Base-by-base conservation (phyloP, 768 basidiomycete species). In the Gloeopeniophorella convolvens region DNA sequence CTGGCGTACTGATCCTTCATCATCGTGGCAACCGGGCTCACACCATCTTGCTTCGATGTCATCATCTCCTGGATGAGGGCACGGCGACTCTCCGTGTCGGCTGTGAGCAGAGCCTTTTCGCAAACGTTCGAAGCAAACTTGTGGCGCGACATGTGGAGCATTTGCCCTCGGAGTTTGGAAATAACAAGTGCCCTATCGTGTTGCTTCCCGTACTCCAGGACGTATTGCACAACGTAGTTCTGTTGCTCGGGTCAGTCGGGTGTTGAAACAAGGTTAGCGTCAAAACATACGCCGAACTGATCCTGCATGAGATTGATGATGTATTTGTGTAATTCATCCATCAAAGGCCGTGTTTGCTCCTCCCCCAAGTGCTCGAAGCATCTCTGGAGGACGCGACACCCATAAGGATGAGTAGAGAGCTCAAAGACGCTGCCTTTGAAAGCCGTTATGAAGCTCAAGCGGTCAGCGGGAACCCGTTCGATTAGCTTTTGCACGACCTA, bases 121-220 rank as follows among this genome's bases (percentile, higher is more conserved):
- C 86, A 88, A 16, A 97, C 95, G 61, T 99, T 98, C 5, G 93
- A 96, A 5, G 91, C 93, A 61, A 89, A 95, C 64, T 95, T 95
- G 65, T 91, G 90, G 45, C 82, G 78, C 1, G 90, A 78, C 76
- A 94, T 80, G 54, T 74, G 72, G 35, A 93, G 65, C 65, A 97
- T 76, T 60, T 89, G 83, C 3, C 89, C 89, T 8, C 75, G 78
- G 43, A 97, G 74, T 57, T 80, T 79, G 12, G 71, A 66, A 48
- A 92, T 73, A 31, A 96, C 77, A 48, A 75, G 68, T 3, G 73
- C 70, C 44, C 78, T 78, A 62, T 97, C 94, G 11, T 80, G 73
- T 1, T 74, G 72, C 48, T 73, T 73, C 5, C 93, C 92, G 58
- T 85, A 76, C 62, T 91, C 87, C 27, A 98, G 77, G 48, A 98